Evolutionary conservation across 169 alveolate genomes (phyloP), one percentile per base, ranked within the genome.

Genomic region (Eimeria necatrix): DNA sequence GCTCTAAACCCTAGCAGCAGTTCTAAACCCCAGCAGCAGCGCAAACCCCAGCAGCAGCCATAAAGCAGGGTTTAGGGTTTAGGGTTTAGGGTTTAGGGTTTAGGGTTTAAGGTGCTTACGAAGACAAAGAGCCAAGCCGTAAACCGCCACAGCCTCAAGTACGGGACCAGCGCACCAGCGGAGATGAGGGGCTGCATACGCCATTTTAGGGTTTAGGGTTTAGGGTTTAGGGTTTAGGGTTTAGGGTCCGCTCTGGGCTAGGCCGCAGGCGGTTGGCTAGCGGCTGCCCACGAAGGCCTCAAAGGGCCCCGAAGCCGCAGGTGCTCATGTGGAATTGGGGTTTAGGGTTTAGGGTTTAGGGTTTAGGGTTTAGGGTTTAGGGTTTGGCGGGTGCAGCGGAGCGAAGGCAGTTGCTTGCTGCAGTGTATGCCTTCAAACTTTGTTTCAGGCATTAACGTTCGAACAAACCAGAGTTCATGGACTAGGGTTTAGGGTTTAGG

Each of bases 191-290:
- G 76, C 14, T n/a, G 76, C 26, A 64, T 10, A 10, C 20, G 26
- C 76, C 76, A 64, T 64, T n/a, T 64, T n/a, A 64, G 26, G 76
- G 26, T 14, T 64, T 64, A 5, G 76, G 76, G 18, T 64, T 64
- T 64, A 20, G 76, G 76, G 76, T n/a, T 9, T 64, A 56, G 14
- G 14, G 64, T 14, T 56, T 56, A 56, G 64, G 64, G 64, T 56
- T 56, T 56, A 56, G 64, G 64, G 20, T 14, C 14, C 64, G 64
- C n/a, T n/a, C n/a, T n/a, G n/a, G n/a, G n/a, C n/a, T n/a, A n/a
- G n/a, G n/a, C n/a, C n/a, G n/a, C n/a, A n/a, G n/a, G n/a, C n/a
- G n/a, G 64, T 56, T 56, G 8, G 20, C 64, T 56, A 56, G 14
- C 18, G 76, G 64, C 26, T 5, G 76, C 14, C 41, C 9, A 64